Evolutionary conservation across 768 basidiomycete species (phyloP), one percentile per base, ranked within the genome.

Genomic region (Tricholoma saponaceum): DNA sequence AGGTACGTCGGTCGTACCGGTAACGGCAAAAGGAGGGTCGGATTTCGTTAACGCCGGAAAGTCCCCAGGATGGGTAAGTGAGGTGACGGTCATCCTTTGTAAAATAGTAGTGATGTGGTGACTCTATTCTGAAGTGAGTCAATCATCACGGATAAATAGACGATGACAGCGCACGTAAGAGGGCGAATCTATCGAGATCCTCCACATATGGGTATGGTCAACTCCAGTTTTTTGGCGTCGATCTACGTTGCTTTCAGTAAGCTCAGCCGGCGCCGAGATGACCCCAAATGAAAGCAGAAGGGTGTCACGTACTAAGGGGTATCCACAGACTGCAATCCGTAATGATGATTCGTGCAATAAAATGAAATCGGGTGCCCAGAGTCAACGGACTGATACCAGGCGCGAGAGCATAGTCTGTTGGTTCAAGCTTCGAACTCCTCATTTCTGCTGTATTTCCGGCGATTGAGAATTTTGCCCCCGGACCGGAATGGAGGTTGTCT

Each of bases 131-230:
- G 23, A 54, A 23, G 44, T 53, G 60, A 53, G 58, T 13, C 64
- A 56, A 28, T 26, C 55, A 32, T 25, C 58, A n/a, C 4, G 9
- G 30, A 26, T 16, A 16, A 20, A 13, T 20, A 8, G 12, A 54
- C 16, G 26, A 32, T 12, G 16, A 35, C 23, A 12, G 71, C 74
- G 30, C 51, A 79, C 82, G 60, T 83, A 83, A 41, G 81, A 79
- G 23, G 82, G 79, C 5, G 80, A 72, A 56, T 82, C 79, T 12
- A 81, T 72, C 0, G 76, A 78, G 37, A 83, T 71, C 80, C 81
- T 82, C 82, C 82, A 83, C 65, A 77, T 79, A 64, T 82, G 78
- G 1, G 78, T 76, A 57, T 74, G 72, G 2, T 60, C 60, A 53
- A 60, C 37, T 35, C 66, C 55, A n/a, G 54, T 58, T 49, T 56